Evolutionary conservation across 768 basidiomycete species (phyloP).

Genomic region (Pseudohyphozyma bogoriensis): DNA sequence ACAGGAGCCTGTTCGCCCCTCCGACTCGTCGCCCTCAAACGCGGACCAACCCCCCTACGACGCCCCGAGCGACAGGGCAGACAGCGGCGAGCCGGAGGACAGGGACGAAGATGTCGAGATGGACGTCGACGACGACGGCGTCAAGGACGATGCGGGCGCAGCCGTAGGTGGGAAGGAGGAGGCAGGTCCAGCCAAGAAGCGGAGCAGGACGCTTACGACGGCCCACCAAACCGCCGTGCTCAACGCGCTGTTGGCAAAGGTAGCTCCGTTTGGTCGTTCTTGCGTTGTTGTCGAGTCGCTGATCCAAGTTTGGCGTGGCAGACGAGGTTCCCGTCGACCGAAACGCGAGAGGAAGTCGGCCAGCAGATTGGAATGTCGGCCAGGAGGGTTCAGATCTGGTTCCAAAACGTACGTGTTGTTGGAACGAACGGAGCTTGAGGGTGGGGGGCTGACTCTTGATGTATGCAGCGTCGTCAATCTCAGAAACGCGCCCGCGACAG

Average conservation of each 20-base stretch:
- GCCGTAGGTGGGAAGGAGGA: background rate
- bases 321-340: conserved; percentile 82
- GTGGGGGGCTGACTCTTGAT: no score
- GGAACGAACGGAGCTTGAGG: no score
- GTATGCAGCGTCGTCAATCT: conserved; percentile 22
- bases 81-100: background rate
- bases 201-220: conserved; percentile 73
- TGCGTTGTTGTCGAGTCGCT: background rate
- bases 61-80: background rate
- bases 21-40: no score
- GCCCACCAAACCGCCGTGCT: conserved; percentile 82
- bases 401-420: conserved; percentile 19
- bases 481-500: conserved; percentile 28
- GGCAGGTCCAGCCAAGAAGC: conserved; percentile 33
- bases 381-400: conserved; percentile 62
- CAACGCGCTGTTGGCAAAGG: conserved; percentile 76
- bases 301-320: conserved; percentile 32
- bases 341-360: conserved; percentile 78
- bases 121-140: background rate
- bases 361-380: conserved; percentile 78
- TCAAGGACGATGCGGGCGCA: background rate
- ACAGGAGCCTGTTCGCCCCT: no score
- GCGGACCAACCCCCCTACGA: background rate
- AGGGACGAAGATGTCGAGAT: background rate
- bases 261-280: conserved; percentile 34